Evolutionary conservation across 768 basidiomycete genomes (phyloP).

Genomic region (Leccinum longicurvipes): DNA sequence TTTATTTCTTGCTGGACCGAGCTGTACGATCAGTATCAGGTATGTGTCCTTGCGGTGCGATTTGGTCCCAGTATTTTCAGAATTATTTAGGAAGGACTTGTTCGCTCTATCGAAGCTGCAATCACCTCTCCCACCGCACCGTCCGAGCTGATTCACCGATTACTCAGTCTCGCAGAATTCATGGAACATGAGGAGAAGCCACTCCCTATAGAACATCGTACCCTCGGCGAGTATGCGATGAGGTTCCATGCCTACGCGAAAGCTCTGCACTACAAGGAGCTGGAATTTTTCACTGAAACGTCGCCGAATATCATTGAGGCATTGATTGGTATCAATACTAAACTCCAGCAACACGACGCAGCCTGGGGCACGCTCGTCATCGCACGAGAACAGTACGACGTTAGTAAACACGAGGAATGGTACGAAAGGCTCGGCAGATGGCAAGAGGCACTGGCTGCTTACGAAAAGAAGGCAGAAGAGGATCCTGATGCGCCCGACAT

Average conservation of each 20-base stretch:
- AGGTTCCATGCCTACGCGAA: constrained; percentile 95
- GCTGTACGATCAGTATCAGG: constrained; percentile 95
- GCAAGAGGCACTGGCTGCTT: constrained; percentile 88
- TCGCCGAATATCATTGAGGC: constrained; percentile 90
- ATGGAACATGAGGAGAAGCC: constrained; percentile 99
- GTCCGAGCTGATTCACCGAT: constrained; percentile 83
- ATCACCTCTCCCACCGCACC: constrained; percentile 76
- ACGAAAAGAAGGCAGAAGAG: constrained; percentile 72
- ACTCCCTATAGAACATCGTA: constrained; percentile 88
- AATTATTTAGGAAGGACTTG: constrained; percentile 79
- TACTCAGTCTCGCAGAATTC: constrained; percentile 94
- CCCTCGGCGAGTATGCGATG: constrained; percentile 90
- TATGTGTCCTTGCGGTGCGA: constrained; percentile 26
- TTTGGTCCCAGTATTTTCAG: constrained; percentile 1
- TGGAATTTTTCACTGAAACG: constrained; percentile 92
- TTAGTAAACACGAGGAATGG: constrained; percentile 95
- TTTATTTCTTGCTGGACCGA: constrained; percentile 98
- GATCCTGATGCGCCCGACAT: constrained; percentile 76
- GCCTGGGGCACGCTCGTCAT: constrained; percentile 95
- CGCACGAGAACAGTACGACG: constrained; percentile 86
- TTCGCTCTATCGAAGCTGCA: constrained; percentile 82
- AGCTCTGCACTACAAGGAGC: constrained; percentile 96
- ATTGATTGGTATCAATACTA: constrained; percentile 94
- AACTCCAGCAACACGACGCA: constrained; percentile 94
- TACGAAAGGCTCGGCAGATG: constrained; percentile 94